Base-by-base conservation (phyloP, 192 early-diverging fungal species). In the Umbelopsis vinacea region DNA sequence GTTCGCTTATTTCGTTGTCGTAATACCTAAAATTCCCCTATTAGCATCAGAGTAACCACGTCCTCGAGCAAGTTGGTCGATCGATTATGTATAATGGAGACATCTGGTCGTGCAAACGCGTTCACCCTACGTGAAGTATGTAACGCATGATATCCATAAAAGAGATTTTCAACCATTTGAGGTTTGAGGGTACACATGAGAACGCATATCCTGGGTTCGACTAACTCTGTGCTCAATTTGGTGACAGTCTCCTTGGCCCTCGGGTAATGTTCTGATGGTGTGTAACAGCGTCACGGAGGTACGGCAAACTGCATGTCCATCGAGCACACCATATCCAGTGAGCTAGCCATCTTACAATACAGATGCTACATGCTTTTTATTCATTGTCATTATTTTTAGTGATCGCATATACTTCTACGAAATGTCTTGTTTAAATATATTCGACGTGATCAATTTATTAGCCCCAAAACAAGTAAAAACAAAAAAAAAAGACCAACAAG, bases 141-240 rank as follows among this genome's bases (percentile, higher is more conserved):
- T 19, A 19, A 29, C 57, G 57, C 57, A 63, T 50, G 48, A 50
- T 33, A 63, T 29, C 57, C 33, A 37, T 63, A 63, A 63, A 35
- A 63, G 57, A 37, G 57, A 63, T 63, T 63, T 63, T 63, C 57
- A 37, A 35, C 57, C 57, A 63, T 63, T 63, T 63, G 24, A 63
- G 57, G 53, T 43, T 29, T 19, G 15, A 29, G 57, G 57, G 33
- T 38, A 63, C 57, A 63, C 57, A 63, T 38, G 57, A 63, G 57
- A 6, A 63, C 26, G 57, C 57, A 63, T 63, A 63, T 37, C 57
- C 57, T 63, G 57, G 57, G 11, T 19, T 63, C 33, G 26, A 11
- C 29, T 4, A 63, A 38, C 8, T 29, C 26, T 63, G 57, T 63
- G 33, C 33, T 63, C 57, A 37, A 63, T 63, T 63, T 29, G 33